Evolutionary conservation across 805 yeast genomes (phyloP).

Genomic region (Teunomyces panamensis): DNA sequence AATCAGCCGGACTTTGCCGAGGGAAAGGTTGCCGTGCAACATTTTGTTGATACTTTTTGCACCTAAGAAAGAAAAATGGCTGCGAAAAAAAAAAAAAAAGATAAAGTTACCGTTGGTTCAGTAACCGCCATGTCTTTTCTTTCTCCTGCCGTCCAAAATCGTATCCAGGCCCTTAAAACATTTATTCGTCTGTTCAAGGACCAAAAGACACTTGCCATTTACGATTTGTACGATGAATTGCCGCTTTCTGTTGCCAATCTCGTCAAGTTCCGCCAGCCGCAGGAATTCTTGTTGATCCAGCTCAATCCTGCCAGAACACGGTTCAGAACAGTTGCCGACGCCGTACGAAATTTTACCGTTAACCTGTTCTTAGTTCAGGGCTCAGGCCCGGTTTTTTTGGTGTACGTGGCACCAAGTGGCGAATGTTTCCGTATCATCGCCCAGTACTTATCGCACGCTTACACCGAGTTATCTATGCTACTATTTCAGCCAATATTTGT

Average conservation of each 20-base stretch:
- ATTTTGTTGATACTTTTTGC: constrained; percentile 46
- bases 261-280: not conserved
- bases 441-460: not conserved
- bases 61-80: not conserved
- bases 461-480: not conserved
- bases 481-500: not conserved
- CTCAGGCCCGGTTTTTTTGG: not conserved
- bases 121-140: not conserved
- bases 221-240: not conserved
- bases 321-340: not conserved
- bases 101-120: too few relatives aligned
- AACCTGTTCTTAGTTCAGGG: not conserved
- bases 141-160: not conserved
- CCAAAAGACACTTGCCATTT: not conserved
- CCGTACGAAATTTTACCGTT: not conserved
- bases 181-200: not conserved
- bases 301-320: not conserved
- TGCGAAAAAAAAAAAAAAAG: too few relatives aligned
- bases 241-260: not conserved
- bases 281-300: not conserved
- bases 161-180: not conserved
- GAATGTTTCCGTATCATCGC: not conserved
- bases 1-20: constrained; percentile 54
- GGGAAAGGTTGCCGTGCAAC: constrained; percentile 65
- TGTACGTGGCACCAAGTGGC: not conserved